Evolutionary conservation across 2,329 filamentous ascomycete genomes (phyloP), one percentile per base, ranked within the genome.

Genomic region (Clarireedia hainanense): DNA sequence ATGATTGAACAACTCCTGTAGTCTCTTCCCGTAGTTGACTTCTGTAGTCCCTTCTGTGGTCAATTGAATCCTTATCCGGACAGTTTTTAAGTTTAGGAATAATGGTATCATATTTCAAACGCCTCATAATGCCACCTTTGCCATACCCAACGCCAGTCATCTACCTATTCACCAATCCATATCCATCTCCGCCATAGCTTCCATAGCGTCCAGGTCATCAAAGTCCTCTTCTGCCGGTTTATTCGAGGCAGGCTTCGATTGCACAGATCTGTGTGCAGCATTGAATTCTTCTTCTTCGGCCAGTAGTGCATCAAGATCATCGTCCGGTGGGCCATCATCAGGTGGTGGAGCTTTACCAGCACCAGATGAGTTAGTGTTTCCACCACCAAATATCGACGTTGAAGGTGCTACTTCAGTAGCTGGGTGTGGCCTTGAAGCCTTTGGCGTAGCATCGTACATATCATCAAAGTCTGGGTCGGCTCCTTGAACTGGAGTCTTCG

Each of bases 111-210:
- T 23, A 12, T 24, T 23, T n/a, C n/a, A 17, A 47, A 58, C 48
- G 47, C 58, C 58, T 26, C 26, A 12, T 39, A 56, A 58, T 58
- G 42, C 46, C 30, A 47, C 23, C 23, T 47, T 27, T 4, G 14
- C 34, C 36, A 48, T 48, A 17, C 40, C 24, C 12, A 56, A 56
- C 48, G 40, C 53, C 48, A 47, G 34, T 17, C 30, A 27, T 6
- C 34, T 26, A 20, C 17, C 20, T 20, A 26, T 45, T 55, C 37
- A 55, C 52, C 52, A 55, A 49, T 59, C 75, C 79, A 55, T 50
- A 40, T 79, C 78, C 76, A 82, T 80, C 60, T 81, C 80, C 37
- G 78, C 80, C 81, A 89, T 83, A 1, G 79, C 83, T 58, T 83
- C 84, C 68, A 73, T 59, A 30, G 73, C 70, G 26, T 71, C 69